These are phyloP conservation scores for Anethum foeniculum DNA, from an alignment of 140 eudicot species.

Conservation along the genomic window DNA sequence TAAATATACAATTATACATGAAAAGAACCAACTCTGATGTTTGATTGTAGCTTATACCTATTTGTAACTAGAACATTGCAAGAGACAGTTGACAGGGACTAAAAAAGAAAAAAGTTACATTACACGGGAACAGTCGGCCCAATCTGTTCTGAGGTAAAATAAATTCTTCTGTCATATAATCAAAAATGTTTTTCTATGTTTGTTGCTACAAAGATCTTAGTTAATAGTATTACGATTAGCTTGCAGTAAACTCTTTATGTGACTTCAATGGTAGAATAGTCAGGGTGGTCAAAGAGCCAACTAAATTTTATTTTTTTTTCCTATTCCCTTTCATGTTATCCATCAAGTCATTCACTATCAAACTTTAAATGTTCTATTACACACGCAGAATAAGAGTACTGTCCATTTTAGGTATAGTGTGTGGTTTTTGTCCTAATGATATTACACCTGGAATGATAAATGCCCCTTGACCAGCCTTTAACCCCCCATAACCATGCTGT, in stretches of 20 bases:
- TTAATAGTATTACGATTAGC: not conserved
- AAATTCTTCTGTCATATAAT: not conserved
- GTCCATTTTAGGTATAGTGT: not conserved
- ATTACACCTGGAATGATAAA: too few relatives aligned
- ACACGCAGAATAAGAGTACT: not conserved
- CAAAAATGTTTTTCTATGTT: not conserved
- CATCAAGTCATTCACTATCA: too few relatives aligned
- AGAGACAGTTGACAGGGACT: not conserved
- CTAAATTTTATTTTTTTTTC: too few relatives aligned
- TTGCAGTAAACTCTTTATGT: not conserved
- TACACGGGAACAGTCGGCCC: not conserved
- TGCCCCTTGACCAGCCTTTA: not conserved
- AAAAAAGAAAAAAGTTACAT: not conserved
- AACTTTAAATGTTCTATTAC: not conserved
- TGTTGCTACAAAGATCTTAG: not conserved
- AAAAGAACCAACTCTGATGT: not conserved
- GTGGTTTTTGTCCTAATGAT: not conserved
- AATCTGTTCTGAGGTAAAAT: not conserved
- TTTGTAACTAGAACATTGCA: not conserved
- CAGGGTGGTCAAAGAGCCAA: too few relatives aligned
- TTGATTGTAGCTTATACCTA: not conserved
- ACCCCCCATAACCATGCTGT: too few relatives aligned
- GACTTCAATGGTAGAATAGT: too few relatives aligned
- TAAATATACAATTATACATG: not conserved
- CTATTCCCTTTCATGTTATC: too few relatives aligned